Evolutionary conservation across 805 yeast species (phyloP), one percentile per base, ranked within the genome.

Genomic region (Candida oleophila): DNA sequence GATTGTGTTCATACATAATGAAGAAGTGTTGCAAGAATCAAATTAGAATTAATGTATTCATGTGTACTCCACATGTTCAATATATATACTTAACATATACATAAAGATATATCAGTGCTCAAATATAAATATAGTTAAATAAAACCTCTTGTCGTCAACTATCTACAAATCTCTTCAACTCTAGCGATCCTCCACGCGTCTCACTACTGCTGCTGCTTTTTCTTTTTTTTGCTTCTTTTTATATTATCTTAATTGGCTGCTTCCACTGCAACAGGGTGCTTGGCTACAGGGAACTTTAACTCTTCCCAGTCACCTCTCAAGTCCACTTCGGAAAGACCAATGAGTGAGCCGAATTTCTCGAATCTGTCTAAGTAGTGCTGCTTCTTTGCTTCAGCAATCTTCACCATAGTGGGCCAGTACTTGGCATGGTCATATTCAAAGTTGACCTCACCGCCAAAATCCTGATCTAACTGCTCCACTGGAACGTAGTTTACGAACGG

Each of bases 401-500:
- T 74, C 43, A 73, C 71, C 74, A 92, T 66, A 38, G 74, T 76
- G 3, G 85, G 83, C 94, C 94, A 94, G 67, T 94, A 94, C 20
- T 73, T 66, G 3, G 77, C 80, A 57, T 94, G 98, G 39, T 80
- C 74, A 61, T 94, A 94, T 36, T 80, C 87, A 65, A 94, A 94
- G 57, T 89, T 87, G 43, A 89, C 85, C 32, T 71, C 64, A 3
- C 99, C 99, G 32, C 95, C 96, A 59, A 89, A 92, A 30, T 82
- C 83, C 57, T 77, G 74, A 61, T 90, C 97, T 51, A 94, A 76
- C 64, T 90, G 96, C 46, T 81, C 85, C 22, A 66, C 66, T 1
- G 96, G 96, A 12, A 90, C 94, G 58, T 87, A 92, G 32, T 88
- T 73, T 19, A 82, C 77, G 66, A 91, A 89, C 14, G 97, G 96